Base-by-base conservation (phyloP, 192 early-diverging fungal species). In the Coemansia sp. region DNA sequence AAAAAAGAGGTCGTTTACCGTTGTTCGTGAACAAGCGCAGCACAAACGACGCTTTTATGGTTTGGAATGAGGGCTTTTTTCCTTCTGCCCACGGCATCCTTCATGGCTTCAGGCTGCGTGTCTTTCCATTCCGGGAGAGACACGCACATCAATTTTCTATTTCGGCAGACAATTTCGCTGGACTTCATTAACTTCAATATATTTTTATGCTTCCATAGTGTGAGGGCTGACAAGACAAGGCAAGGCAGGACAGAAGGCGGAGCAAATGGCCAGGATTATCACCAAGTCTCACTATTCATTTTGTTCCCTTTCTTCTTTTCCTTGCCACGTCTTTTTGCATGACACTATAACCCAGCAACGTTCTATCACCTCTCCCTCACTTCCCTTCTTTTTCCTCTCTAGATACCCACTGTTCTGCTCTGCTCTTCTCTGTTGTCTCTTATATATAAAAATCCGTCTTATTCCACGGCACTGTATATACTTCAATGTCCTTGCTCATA, bases 391-490 rank as follows among this genome's bases (percentile, higher is more conserved):
- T 50, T 16, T 44, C 46, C 49, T 25, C 13, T 54, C 22, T 32
- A 25, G 20, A 54, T 10, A 54, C 19, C 51, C 10, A 19, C 32
- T 32, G 8, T 25, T 11, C 19, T 54, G 48, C 20, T 32, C 22
- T 25, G 51, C 51, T 54, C 25, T 25, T 10, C 0, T 32, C 17
- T 54, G 20, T 32, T 32, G 32, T 32, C 32, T 32, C 32, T 32
- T 32, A 32, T 32, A 25, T 25, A 32, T 32, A 32, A 4, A 11
- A 54, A 11, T 22, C 12, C 14, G 51, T 10, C 22, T 19, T 17
- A 43, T 59, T 59, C 42, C 11, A 41, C 39, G 39, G 38, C 57
- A 19, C 57, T 59, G 57, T 59, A 59, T 41, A 59, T 59, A 59
- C 20, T 37, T 56, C 55, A 56, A 56, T 61, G 59, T 44, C 25